Base-by-base conservation (phyloP, 352 stramenopile genomes). In the Peronospora farinosa region DNA sequence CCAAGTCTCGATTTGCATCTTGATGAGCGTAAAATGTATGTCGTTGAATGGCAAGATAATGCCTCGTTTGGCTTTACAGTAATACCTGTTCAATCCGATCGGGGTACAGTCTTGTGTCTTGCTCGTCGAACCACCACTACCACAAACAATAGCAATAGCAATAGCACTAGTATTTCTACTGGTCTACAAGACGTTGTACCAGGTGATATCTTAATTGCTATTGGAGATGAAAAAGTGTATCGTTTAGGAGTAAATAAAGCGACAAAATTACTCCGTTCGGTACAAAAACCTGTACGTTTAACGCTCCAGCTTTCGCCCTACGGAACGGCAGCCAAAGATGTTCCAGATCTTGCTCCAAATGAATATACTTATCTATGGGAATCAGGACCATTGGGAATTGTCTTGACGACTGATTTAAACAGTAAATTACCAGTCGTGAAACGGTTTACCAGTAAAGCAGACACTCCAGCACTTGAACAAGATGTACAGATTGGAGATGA, bases 281-380 rank as follows among this genome's bases (percentile, higher is more conserved):
- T 88, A 16, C 58, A 60, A 7, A 92, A 89, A 55, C 81, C 81
- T 36, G 74, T 92, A 47, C 65, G 61, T 1, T 46, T 92, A 9
- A 86, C 69, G 33, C 48, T 92, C 33, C 81, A 92, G 51, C 44
- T 86, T 8, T 83, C 68, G 7, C 78, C 78, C 4, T 87, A 80
- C 52, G 69, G 73, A 25, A 40, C 50, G n/a, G 40, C 63, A 11
- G 60, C 63, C 13, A 78, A 83, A 40, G 63, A 69, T 38, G 51
- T 88, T 11, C 74, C 78, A 0, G 62, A 72, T 25, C 51, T 83
- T 6, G 75, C 78, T 30, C 65, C 78, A 31, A 89, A 92, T 39
- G 81, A 92, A 53, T 92, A 86, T 67, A 73, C 85, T 51, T 92
- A 87, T 51, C 30, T 78, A 16, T 92, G 81, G 81, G 68, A 86